phyloP scores from a whole-genome alignment of 352 stramenopile genomes.

The Phytophthora pluvialis region DNA sequence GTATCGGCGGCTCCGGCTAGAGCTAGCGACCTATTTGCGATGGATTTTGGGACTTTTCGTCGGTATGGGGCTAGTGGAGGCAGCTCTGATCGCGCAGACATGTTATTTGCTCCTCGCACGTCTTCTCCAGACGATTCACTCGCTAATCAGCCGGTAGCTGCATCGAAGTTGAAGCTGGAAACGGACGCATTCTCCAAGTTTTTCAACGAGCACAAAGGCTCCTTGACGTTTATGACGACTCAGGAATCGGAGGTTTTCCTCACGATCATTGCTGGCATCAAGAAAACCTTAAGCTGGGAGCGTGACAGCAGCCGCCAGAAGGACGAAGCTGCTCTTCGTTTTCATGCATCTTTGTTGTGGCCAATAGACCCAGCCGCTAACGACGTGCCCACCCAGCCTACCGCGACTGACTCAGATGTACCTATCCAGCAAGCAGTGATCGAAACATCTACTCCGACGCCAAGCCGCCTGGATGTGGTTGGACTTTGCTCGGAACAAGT shows the following conservation, averaged over 20 bases:
- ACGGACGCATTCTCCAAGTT: constrained; percentile 49
- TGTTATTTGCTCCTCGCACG: constrained; percentile 57
- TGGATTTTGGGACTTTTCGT: constrained; percentile 53
- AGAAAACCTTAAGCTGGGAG: constrained; percentile 71
- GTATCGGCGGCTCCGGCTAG: constrained; percentile 42
- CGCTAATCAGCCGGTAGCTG: background rate
- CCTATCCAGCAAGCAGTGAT: constrained; percentile 14
- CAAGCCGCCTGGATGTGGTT: background rate
- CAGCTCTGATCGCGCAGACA: constrained; percentile 55
- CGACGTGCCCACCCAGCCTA: background rate
- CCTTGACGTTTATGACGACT: constrained; percentile 57
- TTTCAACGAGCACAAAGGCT: constrained; percentile 61
- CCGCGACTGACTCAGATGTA: background rate
- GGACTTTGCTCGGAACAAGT: constrained; percentile 85
- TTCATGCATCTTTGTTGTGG: constrained; percentile 76
- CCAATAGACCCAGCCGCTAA: constrained; percentile 36
- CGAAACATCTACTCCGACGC: background rate
- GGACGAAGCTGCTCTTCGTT: constrained; percentile 76
- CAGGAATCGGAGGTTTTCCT: constrained; percentile 56
- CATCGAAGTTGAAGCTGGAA: constrained; percentile 46
- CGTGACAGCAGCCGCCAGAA: constrained; percentile 58
- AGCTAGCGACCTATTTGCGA: constrained; percentile 78
- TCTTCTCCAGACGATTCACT: constrained; percentile 9
- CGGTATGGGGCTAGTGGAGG: constrained; percentile 29
- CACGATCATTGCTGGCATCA: constrained; percentile 51